Conservation (phyloP, 2,329 filamentous ascomycete genomes). For the Fusarium illudens region DNA sequence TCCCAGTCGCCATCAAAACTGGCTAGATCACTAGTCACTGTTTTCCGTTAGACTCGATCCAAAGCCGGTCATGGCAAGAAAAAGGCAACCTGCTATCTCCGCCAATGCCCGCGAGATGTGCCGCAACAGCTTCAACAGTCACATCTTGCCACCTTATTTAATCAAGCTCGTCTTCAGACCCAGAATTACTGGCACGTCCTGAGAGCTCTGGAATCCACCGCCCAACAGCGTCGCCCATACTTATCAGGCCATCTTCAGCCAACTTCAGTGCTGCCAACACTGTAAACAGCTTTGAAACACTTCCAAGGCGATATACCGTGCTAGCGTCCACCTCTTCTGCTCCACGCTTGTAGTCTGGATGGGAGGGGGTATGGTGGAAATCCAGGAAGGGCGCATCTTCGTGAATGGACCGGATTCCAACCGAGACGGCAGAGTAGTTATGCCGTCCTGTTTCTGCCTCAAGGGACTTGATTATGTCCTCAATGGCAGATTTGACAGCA, state of each 20-base stretch:
- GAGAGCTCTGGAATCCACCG: conserved; percentile 3
- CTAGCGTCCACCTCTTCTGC: background rate
- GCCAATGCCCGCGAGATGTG: background rate
- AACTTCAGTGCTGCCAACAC: background rate
- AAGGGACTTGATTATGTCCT: background rate
- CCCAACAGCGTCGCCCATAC: conserved; percentile 1
- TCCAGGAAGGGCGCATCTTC: background rate
- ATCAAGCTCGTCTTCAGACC: background rate
- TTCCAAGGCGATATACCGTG: conserved; percentile 10
- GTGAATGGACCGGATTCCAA: conserved; percentile 4
- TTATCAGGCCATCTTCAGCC: background rate
- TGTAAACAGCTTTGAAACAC: conserved; percentile 4
- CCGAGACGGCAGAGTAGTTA: conserved; percentile 1
- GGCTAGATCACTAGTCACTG: conserved; percentile 1
- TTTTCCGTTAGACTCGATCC: background rate
- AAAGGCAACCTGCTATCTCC: background rate
- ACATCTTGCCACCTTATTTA: background rate
- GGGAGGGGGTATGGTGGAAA: background rate
- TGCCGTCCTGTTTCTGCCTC: background rate
- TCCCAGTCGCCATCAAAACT: background rate
- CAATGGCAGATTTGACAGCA: background rate
- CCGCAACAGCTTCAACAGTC: background rate
- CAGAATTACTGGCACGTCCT: accelerated
- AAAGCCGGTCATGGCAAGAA: background rate
- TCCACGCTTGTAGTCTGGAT: background rate